Evolutionary conservation across 495 filamentous ascomycete species (phyloP).

Genomic region (Jackrogersella minutella): DNA sequence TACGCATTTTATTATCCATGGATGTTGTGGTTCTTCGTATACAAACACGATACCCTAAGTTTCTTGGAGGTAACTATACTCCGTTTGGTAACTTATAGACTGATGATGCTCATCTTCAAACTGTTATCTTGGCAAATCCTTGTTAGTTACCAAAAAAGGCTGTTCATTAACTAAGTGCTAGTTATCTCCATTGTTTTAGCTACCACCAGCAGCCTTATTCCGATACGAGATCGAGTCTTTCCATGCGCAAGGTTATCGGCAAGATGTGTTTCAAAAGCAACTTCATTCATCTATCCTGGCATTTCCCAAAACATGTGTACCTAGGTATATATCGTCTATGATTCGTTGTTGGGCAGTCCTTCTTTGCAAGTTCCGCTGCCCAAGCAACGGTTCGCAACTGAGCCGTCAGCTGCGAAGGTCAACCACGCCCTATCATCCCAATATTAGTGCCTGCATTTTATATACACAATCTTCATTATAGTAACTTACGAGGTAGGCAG

Average conservation of each 20-base stretch:
- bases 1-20: no score
- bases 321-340: background rate
- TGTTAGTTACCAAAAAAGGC: no score
- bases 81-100: no score
- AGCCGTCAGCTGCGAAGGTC: constrained; percentile 32
- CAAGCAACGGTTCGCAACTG: constrained; percentile 34
- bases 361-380: constrained; percentile 9
- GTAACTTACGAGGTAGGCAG: constrained; percentile 27
- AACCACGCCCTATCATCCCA: constrained; percentile 26
- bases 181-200: no score
- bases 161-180: no score
- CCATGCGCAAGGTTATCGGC: background rate
- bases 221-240: background rate
- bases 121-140: no score
- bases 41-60: no score
- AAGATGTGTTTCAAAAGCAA: background rate
- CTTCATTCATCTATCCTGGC: background rate
- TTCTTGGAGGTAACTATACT: no score
- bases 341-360: constrained; percentile 9
- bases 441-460: background rate
- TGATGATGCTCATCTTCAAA: no score
- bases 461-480: background rate
- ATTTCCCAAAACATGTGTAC: background rate
- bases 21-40: no score
- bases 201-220: background rate